Conservation (phyloP, 352 stramenopile species). For the Globisporangium middletonii region DNA sequence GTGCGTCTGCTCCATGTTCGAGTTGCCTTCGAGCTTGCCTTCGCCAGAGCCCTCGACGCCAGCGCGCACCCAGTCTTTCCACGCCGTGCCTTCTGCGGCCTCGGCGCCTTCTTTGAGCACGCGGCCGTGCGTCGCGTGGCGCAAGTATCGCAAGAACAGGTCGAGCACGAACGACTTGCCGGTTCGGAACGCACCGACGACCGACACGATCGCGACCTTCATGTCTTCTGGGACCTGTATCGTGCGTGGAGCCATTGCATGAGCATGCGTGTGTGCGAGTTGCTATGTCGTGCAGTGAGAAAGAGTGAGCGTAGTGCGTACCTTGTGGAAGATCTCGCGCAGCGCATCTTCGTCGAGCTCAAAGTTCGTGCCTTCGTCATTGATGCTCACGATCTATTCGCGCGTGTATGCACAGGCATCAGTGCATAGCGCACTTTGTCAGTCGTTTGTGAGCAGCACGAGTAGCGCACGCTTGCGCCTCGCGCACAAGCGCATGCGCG, state of each 20-base stretch:
- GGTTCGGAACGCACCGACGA: slow-evolving; percentile 98
- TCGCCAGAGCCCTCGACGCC: slow-evolving; percentile 47
- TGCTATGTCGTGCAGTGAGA: background rate
- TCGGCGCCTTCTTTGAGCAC: slow-evolving; percentile 49
- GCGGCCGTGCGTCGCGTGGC: slow-evolving; percentile 51
- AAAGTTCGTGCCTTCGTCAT: slow-evolving; percentile 86
- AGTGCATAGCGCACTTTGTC: background rate
- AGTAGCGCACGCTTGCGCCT: background rate
- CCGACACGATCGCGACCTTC: slow-evolving; percentile 97
- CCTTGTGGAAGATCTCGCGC: slow-evolving; percentile 63
- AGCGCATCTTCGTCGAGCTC: slow-evolving; percentile 67
- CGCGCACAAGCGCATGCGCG: background rate
- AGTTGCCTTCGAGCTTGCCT: slow-evolving; percentile 76
- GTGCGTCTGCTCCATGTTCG: slow-evolving; percentile 72
- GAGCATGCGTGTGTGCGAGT: background rate
- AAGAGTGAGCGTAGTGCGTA: slow-evolving; percentile 7
- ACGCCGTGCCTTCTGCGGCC: slow-evolving; percentile 25
- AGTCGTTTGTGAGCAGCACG: background rate
- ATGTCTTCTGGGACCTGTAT: slow-evolving; percentile 84
- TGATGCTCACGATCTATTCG: slow-evolving; percentile 78
- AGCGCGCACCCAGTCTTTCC: slow-evolving; percentile 63
- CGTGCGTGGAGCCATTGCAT: background rate
- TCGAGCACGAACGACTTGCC: slow-evolving; percentile 98
- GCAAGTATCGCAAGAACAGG: slow-evolving; percentile 96
- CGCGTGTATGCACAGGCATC: background rate